phyloP scores from a whole-genome alignment of 1,139 yeast species.

The Yamadazyma trypodendri region DNA sequence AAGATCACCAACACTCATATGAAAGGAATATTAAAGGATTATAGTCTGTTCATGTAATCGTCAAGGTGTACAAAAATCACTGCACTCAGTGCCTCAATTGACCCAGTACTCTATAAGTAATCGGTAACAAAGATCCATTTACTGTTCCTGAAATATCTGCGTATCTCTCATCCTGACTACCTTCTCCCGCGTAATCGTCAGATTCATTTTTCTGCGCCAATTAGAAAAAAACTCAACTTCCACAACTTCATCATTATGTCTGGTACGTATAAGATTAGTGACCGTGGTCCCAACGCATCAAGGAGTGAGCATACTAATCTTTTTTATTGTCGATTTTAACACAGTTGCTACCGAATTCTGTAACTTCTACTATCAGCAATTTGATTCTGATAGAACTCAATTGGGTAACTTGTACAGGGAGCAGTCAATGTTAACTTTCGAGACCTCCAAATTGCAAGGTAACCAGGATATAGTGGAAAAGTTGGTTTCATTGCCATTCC shows the following conservation, averaged over 20 bases:
- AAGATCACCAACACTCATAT: conserved; percentile 94
- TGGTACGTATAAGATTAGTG: conserved; percentile 13
- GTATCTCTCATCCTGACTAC: conserved; percentile 1
- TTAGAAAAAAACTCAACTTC: not conserved
- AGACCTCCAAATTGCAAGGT: conserved; percentile 92
- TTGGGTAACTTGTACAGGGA: conserved; percentile 94
- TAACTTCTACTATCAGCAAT: conserved; percentile 91
- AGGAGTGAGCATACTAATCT: not conserved
- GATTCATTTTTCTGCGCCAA: not conserved
- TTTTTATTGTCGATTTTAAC: conserved; percentile 60
- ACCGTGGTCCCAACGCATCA: not conserved
- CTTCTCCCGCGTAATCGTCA: not conserved
- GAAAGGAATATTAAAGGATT: conserved; percentile 93
- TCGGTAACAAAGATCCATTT: not conserved
- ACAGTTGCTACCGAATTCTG: conserved; percentile 81
- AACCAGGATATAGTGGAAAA: conserved; percentile 90
- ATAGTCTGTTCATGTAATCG: conserved; percentile 44
- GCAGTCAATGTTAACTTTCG: conserved; percentile 96
- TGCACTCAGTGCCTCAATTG: no score
- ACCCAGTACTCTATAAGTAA: not conserved
- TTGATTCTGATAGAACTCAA: conserved; percentile 88
- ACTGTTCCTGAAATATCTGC: not conserved
- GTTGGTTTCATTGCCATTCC: conserved; percentile 82
- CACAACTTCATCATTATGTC: conserved; percentile 11
- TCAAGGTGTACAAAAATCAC: not conserved